Evolutionary conservation across 2,329 filamentous ascomycete genomes (phyloP), one percentile per base, ranked within the genome.

Genomic region (Akanthomyces lecanii): DNA sequence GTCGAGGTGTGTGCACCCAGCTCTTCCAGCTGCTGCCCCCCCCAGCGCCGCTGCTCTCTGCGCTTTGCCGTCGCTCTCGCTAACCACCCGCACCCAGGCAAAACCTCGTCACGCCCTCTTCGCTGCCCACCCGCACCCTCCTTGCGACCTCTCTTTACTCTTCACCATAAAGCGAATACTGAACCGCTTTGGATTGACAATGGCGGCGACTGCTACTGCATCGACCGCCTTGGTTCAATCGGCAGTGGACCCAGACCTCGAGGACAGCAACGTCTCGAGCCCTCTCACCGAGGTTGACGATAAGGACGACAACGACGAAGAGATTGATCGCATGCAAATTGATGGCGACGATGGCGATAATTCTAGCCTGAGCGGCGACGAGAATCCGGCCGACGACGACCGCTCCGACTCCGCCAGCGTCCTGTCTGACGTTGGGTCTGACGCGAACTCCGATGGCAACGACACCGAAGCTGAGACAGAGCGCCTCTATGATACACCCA

Each of bases 211-310:
- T 71, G 79, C 79, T 69, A 76, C 82, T 69, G 76, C 78, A 72
- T 76, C 78, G 69, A 76, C 78, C 69, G 79, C 80, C 67, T 78
- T 80, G 69, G 79, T 81, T 65, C 79, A 82, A 38, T 62, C 70
- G 33, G 68, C 67, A 65, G 72, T 70, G 66, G 71, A 65, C 63
- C 76, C 77, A 66, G 83, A 84, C 70, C 78, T 79, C 66, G 83
- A 84, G 69, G 86, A 88, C 70, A 90, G 89, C 73, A 88, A 87
- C 73, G 82, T 90, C 60, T 97, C 93, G 45, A 98, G 94, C 76
- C 95, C 92, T 71, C 82, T 98, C 69, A 97, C 92, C 78, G 94
- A 97, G 70, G 90, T 96, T 63, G 92, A 93, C 71, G 91, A 96
- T 70, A 86, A 86, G 70, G 88, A 91, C 66, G 83, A 81, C 50